Percentiles rank a stretch among this genome's conserved stretches.
Conservation (phyloP, 495 filamentous ascomycete species). For the Choiromyces venosus region DNA sequence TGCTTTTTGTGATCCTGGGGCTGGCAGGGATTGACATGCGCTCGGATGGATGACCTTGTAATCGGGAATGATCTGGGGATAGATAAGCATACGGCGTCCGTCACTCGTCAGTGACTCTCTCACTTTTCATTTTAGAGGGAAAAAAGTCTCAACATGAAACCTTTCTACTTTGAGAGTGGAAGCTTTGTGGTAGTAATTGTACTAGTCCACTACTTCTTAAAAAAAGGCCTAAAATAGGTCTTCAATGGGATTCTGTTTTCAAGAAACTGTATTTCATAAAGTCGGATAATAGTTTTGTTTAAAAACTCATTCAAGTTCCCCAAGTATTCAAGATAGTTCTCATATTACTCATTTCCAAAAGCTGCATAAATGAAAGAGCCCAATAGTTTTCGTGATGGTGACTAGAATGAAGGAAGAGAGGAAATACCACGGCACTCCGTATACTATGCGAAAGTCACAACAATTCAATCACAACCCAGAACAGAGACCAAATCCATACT, state of each 20-base stretch:
- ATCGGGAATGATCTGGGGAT: neutral
- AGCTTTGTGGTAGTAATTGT: neutral
- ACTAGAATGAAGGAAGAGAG: neutral
- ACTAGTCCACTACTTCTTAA: neutral
- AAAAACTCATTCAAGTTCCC: slow-evolving; percentile 1
- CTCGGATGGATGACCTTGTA: neutral
- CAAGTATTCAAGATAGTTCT: neutral
- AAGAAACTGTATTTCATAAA: neutral
- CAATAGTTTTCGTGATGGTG: neutral
- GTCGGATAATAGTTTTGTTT: neutral
- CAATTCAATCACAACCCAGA: neutral
- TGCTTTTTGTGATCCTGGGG: neutral
- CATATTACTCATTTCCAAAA: neutral
- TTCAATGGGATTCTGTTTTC: neutral
- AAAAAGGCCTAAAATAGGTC: neutral
- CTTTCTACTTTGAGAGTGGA: neutral
- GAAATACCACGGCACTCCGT: neutral
- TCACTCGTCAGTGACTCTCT: neutral
- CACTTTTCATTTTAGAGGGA: neutral
- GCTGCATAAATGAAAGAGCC: neutral
- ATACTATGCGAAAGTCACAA: neutral
- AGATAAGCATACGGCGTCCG: neutral
- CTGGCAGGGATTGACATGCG: neutral
- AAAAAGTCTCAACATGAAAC: neutral
- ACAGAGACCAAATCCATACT: neutral